A percentile compares a stretch with the other conserved stretches of the same genome.
Conservation (phyloP, 441 rosid species). For the Pelargonium cotyledonis region DNA sequence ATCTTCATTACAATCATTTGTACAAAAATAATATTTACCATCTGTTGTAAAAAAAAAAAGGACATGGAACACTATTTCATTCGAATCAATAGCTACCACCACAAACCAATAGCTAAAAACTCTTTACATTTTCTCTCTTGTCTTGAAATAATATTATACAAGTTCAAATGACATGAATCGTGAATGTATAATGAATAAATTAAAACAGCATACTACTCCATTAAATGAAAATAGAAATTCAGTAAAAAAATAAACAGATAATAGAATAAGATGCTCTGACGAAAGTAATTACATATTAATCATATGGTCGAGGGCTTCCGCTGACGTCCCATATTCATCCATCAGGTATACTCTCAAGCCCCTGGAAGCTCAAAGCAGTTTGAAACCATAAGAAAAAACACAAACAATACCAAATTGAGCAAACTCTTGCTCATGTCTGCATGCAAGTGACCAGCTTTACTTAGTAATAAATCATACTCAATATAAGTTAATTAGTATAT, state of each 20-base stretch:
- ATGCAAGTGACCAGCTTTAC: too few relatives aligned
- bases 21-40: not conserved
- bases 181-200: not conserved
- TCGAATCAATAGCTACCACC: too few relatives aligned
- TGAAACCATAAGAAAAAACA: not conserved
- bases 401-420: too few relatives aligned
- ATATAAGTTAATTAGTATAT: too few relatives aligned
- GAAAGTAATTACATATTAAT: conserved; percentile 45
- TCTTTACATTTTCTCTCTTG: too few relatives aligned
- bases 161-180: not conserved
- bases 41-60: not conserved
- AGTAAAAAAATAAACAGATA: too few relatives aligned
- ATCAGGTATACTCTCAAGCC: conserved; percentile 87
- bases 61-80: too few relatives aligned
- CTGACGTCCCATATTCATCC: conserved; percentile 83
- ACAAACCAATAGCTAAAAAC: too few relatives aligned
- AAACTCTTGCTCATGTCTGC: too few relatives aligned
- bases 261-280: not conserved
- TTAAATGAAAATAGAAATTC: too few relatives aligned
- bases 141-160: not conserved
- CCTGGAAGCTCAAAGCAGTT: conserved; percentile 33
- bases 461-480: too few relatives aligned
- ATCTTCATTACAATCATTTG: not conserved
- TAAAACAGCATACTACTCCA: too few relatives aligned
- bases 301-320: conserved; percentile 60